Evolutionary conservation across 2,329 filamentous ascomycete genomes (phyloP), one percentile per base, ranked within the genome.

Genomic region (Neofusicoccum parvum): DNA sequence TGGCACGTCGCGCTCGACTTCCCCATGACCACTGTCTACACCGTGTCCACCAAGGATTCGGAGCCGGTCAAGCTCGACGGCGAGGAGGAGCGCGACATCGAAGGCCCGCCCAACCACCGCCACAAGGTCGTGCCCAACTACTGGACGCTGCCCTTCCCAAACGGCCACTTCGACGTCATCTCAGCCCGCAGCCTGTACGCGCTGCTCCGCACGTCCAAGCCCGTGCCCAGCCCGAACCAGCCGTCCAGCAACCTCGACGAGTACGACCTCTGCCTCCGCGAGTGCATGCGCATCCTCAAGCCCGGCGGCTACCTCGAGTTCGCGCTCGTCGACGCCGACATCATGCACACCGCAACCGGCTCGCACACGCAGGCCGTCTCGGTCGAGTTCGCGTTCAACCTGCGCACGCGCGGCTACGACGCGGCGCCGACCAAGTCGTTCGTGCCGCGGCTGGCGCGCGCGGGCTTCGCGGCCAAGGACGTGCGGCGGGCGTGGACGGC

Each of bases 291-390:
- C 66, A 90, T 96, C 66, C 88, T 97, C 70, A 97, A 97, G 81
- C 94, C 94, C 0, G 93, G 92, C 59, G 95, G 95, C 37, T 94
- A 94, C 77, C 82, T 99, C 66, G 95, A 99, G 74, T 99, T 95
- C 80, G 89, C 88, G 68, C 80, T 98, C 50, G 87, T 98, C 71
- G 95, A 99, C 77, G 91, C 93, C 1, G 93, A 96, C 73, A 88
- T 99, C 71, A 88, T 96, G 68, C 94, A 93, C 69, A 89, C 92
- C 0, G 93, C 94, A 0, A 88, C 92, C 0, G 94, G 94, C 0
- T 88, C 91, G 0, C 83, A 89, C 20, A 92, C 90, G 41, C 88
- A 92, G 65, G 92, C 92, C 51, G 90, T 95, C 76, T 91, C 90
- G 56, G 92, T 96, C 64, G 94, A 98, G 78, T 98, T 99, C 74